These are phyloP conservation scores for Yamadazyma atlantica DNA, from an alignment of 1,139 yeast species.

Conservation along the genomic window DNA sequence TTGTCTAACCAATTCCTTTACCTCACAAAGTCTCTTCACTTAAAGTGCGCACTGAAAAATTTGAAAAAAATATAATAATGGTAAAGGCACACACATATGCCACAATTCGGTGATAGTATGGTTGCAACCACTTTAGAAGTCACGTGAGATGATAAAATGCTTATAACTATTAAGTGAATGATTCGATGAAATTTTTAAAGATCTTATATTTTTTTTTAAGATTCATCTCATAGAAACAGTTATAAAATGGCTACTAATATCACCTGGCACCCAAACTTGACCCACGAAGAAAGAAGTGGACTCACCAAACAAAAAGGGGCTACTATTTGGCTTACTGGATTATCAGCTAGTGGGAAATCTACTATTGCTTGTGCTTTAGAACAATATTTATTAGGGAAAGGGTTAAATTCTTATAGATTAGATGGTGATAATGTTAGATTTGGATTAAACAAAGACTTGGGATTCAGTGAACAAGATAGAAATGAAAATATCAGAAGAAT, in stretches of 20 bases:
- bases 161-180: not conserved
- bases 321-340: conserved; percentile 93
- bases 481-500: conserved; percentile 94
- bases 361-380: conserved; percentile 95
- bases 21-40: too few relatives aligned
- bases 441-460: conserved; percentile 91
- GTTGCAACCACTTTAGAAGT: conserved; percentile 1
- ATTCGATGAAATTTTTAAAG: conserved; percentile 1
- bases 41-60: not conserved
- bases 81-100: too few relatives aligned
- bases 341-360: conserved; percentile 92
- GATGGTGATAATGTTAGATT: conserved; percentile 96
- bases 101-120: too few relatives aligned
- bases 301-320: conserved; percentile 82
- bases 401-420: conserved; percentile 75
- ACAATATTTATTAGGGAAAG: conserved; percentile 67
- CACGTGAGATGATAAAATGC: conserved; percentile 10
- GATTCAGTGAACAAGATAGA: conserved; percentile 87
- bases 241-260: conserved; percentile 82
- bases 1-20: too few relatives aligned
- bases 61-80: too few relatives aligned
- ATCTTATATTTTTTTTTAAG: too few relatives aligned
- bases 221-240: conserved; percentile 1
- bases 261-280: conserved; percentile 92
- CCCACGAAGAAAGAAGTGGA: conserved; percentile 73